A percentile compares a stretch with the other conserved stretches of the same genome.
These are phyloP conservation scores for Stereum hirsutum DNA, from an alignment of 1,284 basidiomycete species.

Conservation along the genomic window DNA sequence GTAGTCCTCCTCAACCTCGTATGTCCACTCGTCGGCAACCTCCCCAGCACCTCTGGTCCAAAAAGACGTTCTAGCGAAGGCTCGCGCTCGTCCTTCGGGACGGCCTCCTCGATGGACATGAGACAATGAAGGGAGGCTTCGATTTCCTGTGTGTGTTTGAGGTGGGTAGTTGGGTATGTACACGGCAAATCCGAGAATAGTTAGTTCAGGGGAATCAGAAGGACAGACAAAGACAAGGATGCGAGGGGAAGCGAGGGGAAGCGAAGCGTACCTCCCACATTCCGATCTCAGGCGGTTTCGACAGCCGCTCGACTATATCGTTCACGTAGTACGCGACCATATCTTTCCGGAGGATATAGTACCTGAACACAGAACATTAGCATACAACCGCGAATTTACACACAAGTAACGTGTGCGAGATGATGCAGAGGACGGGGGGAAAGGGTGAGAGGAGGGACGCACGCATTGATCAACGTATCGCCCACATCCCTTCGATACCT, in stretches of 20 bases:
- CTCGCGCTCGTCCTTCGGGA: conserved; percentile 64
- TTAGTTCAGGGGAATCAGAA: not conserved
- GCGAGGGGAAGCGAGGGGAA: not conserved
- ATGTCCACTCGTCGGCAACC: conserved; percentile 54
- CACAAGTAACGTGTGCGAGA: too few relatives aligned
- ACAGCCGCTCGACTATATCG: conserved; percentile 47
- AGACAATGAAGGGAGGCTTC: conserved; percentile 82
- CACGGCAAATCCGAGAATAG: not conserved
- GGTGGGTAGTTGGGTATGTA: too few relatives aligned
- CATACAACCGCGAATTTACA: not conserved
- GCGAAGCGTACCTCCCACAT: conserved; percentile 76
- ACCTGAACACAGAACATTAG: conserved; percentile 34
- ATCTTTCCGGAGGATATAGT: conserved; percentile 77
- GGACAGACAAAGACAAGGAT: not conserved
- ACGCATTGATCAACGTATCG: conserved; percentile 88
- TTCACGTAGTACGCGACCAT: conserved; percentile 67
- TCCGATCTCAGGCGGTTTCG: conserved; percentile 23
- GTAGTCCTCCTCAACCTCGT: conserved; percentile 65
- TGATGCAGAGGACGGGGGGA: not conserved
- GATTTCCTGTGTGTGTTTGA: conserved; percentile 73
- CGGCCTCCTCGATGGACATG: conserved; percentile 78
- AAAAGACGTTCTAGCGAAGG: conserved; percentile 66
- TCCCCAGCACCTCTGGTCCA: conserved; percentile 56
- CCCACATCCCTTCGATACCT: conserved; percentile 85
- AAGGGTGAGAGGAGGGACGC: conserved; percentile 20